Percentiles rank a stretch among this genome's conserved stretches.
phyloP scores from a whole-genome alignment of 371 early-diverging fungal genomes.

The Mortierella sp. region DNA sequence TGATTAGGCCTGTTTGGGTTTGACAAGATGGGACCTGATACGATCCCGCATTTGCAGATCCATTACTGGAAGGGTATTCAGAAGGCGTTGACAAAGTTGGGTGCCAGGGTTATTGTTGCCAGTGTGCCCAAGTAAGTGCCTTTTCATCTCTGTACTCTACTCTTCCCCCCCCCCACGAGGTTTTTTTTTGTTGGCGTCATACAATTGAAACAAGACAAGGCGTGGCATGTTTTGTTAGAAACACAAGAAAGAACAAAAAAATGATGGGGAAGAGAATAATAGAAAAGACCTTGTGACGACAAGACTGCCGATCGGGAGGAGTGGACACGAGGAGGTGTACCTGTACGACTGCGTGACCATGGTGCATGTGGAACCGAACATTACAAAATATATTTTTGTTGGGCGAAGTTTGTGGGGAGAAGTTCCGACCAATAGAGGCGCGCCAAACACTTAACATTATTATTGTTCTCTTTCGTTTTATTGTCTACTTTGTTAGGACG shows the following conservation, averaged over 20 bases:
- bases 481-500: slow-evolving; percentile 58
- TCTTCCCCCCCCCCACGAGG: too few species aligned
- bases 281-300: slow-evolving; percentile 4
- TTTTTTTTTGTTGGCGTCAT: neutral
- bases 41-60: slow-evolving; percentile 83
- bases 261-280: neutral
- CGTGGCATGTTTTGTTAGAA: neutral
- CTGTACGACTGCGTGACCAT: neutral
- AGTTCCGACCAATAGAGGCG: neutral
- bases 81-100: slow-evolving; percentile 82
- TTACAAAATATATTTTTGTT: slow-evolving; percentile 15
- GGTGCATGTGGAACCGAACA: neutral
- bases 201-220: neutral
- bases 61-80: slow-evolving; percentile 93
- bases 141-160: neutral
- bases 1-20: slow-evolving; percentile 85
- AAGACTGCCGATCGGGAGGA: neutral
- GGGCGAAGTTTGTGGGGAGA: slow-evolving; percentile 26
- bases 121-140: slow-evolving; percentile 72
- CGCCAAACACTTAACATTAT: neutral
- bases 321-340: neutral
- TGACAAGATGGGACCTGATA: slow-evolving; percentile 82
- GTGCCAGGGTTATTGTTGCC: slow-evolving; percentile 87
- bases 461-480: neutral
- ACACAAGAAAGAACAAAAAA: neutral